Evolutionary conservation across 2,329 filamentous ascomycete genomes (phyloP).

Genomic region (Diaporthe batatas): DNA sequence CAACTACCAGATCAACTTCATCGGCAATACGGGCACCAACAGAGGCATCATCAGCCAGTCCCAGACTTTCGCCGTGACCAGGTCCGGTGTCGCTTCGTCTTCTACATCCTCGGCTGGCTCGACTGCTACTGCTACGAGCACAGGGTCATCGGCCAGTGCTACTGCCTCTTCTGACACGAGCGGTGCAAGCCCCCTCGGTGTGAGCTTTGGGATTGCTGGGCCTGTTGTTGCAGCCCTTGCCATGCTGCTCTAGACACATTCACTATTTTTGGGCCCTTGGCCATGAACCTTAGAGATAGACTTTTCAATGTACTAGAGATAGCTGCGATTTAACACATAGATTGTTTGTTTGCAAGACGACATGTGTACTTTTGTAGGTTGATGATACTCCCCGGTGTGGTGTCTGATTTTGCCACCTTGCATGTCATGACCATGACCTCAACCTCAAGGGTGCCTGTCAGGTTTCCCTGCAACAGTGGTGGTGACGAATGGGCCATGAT

Average conservation of each 20-base stretch:
- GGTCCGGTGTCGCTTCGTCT: slow-evolving; percentile 45
- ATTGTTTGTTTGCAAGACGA: neutral
- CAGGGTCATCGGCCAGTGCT: slow-evolving; percentile 42
- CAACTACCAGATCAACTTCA: slow-evolving; percentile 58
- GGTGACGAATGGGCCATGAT: no score
- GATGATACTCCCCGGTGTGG: no score
- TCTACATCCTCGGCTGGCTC: slow-evolving; percentile 49
- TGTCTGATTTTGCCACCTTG: no score
- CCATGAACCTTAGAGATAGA: neutral
- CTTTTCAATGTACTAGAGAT: neutral
- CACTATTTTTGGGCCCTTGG: neutral
- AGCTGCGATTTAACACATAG: neutral
- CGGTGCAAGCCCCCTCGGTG: slow-evolving; percentile 24
- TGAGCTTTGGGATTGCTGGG: slow-evolving; percentile 38
- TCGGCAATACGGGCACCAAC: slow-evolving; percentile 50
- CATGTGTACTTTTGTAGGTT: no score
- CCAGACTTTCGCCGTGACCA: slow-evolving; percentile 45
- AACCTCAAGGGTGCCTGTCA: no score
- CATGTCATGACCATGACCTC: no score
- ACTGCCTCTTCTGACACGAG: slow-evolving; percentile 42
- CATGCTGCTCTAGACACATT: neutral
- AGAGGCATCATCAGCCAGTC: slow-evolving; percentile 57
- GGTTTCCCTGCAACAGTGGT: no score
- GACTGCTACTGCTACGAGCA: slow-evolving; percentile 41
- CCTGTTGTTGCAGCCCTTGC: neutral